Evolutionary conservation across 2,329 filamentous ascomycete species (phyloP).

Genomic region (Curvularia spicifera): DNA sequence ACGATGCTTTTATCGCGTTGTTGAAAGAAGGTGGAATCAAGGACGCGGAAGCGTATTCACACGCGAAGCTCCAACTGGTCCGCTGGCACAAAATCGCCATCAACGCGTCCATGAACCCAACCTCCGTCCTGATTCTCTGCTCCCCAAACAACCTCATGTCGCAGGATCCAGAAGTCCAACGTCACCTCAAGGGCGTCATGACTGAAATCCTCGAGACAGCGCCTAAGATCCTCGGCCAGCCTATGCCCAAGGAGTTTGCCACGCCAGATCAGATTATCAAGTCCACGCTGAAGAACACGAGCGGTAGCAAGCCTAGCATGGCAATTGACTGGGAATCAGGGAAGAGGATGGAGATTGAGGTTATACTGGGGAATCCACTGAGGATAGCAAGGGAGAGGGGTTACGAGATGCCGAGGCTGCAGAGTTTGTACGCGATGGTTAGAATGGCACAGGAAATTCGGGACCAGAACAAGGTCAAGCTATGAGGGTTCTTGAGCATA

Average conservation of each 20-base stretch:
- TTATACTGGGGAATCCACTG: conserved; percentile 74
- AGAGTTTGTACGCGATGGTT: conserved; percentile 70
- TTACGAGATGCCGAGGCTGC: conserved; percentile 69
- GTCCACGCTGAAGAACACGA: conserved; percentile 67
- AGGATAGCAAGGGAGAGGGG: conserved; percentile 67
- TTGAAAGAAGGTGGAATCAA: conserved; percentile 67
- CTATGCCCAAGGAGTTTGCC: conserved; percentile 66
- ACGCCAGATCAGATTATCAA: conserved; percentile 67
- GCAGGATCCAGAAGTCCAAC: conserved; percentile 65
- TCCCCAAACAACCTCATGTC: conserved; percentile 71
- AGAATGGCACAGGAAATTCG: conserved; percentile 66
- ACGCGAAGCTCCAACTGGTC: conserved; percentile 71
- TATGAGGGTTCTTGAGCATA: conserved; percentile 2
- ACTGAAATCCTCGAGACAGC: conserved; percentile 70
- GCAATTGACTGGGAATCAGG: conserved; percentile 72
- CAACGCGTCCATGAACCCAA: conserved; percentile 77
- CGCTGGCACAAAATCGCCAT: conserved; percentile 80
- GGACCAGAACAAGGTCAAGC: conserved; percentile 45
- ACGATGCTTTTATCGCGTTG: conserved; percentile 60
- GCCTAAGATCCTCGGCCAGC: conserved; percentile 66
- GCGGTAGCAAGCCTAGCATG: conserved; percentile 68
- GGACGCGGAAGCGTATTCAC: conserved; percentile 69
- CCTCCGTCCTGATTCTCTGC: conserved; percentile 70
- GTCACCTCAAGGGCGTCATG: conserved; percentile 71
- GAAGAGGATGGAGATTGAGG: conserved; percentile 72